Conservation (phyloP, 495 filamentous ascomycete genomes). For the Tuber calosporum region DNA sequence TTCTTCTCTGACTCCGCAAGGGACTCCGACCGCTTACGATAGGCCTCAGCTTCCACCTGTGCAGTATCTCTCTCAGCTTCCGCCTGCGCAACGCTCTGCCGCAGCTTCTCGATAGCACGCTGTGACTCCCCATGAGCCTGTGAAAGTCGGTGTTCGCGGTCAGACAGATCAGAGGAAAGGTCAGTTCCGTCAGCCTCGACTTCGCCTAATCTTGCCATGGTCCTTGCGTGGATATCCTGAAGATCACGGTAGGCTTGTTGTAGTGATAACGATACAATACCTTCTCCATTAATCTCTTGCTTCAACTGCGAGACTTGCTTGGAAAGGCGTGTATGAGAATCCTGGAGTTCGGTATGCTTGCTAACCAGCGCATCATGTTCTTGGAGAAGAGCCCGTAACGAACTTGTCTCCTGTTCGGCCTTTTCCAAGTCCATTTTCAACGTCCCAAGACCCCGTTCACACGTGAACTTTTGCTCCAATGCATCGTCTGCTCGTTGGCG, state of each 20-base stretch:
- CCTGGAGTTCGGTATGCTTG: slow-evolving; percentile 43
- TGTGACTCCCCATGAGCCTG: slow-evolving; percentile 54
- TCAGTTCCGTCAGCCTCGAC: slow-evolving; percentile 39
- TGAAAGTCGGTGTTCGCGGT: slow-evolving; percentile 49
- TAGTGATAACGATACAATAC: slow-evolving; percentile 58
- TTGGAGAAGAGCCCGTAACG: slow-evolving; percentile 67
- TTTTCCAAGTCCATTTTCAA: slow-evolving; percentile 97
- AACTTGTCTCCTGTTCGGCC: slow-evolving; percentile 82
- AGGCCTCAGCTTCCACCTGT: slow-evolving; percentile 53
- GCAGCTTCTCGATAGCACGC: slow-evolving; percentile 56
- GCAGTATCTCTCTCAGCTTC: slow-evolving; percentile 67
- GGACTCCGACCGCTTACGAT: slow-evolving; percentile 56
- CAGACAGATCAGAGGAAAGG: slow-evolving; percentile 48
- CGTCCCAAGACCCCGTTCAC: slow-evolving; percentile 84
- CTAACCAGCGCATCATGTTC: slow-evolving; percentile 78
- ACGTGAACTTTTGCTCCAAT: slow-evolving; percentile 91
- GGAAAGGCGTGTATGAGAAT: slow-evolving; percentile 42
- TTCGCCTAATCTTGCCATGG: slow-evolving; percentile 43
- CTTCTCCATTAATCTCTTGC: slow-evolving; percentile 26
- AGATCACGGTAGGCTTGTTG: slow-evolving; percentile 73
- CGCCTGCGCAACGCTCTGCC: slow-evolving; percentile 57
- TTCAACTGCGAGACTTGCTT: slow-evolving; percentile 42
- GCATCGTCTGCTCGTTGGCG: slow-evolving; percentile 88
- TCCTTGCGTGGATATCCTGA: slow-evolving; percentile 54
- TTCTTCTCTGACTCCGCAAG: slow-evolving; percentile 55